Percentiles rank a stretch among this genome's conserved stretches.
Evolutionary conservation across 306 rosid species (phyloP).

Genomic region (Cajanus cajan): DNA sequence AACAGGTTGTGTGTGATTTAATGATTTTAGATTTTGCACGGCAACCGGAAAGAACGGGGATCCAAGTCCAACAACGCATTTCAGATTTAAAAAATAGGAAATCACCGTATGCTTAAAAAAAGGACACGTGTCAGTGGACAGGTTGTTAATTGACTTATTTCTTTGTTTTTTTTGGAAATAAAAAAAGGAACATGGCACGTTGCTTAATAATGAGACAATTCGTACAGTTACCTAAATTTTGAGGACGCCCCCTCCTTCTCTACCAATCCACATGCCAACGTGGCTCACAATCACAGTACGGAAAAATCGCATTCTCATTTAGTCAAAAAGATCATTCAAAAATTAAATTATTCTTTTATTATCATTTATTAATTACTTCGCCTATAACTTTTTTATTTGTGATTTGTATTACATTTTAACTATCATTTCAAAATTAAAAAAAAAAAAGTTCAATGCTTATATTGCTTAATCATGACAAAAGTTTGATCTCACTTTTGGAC

Average conservation of each 20-base stretch:
- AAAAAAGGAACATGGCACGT: conserved; percentile 27
- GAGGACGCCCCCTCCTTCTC: conserved; percentile 4
- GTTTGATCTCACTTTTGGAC: too few relatives aligned
- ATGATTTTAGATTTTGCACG: neutral
- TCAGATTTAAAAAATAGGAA: neutral
- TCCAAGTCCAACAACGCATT: neutral
- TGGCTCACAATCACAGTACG: conserved; percentile 32
- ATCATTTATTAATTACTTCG: too few relatives aligned
- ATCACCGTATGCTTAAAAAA: conserved; percentile 34
- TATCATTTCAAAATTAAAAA: neutral
- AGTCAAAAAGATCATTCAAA: neutral
- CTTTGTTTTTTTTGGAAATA: neutral
- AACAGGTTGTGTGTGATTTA: neutral
- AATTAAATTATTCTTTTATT: too few relatives aligned
- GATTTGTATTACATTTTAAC: too few relatives aligned
- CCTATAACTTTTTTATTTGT: too few relatives aligned
- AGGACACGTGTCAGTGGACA: conserved; percentile 44
- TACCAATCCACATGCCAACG: conserved; percentile 43
- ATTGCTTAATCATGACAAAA: too few relatives aligned
- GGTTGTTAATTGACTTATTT: conserved; percentile 17
- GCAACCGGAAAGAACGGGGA: conserved; percentile 38
- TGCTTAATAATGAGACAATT: conserved; percentile 8
- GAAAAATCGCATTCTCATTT: conserved; percentile 1
- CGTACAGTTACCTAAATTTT: conserved; percentile 31
- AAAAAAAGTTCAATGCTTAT: too few relatives aligned